phyloP scores from a whole-genome alignment of 768 basidiomycete genomes.

The Gelatoporia subvermispora region DNA sequence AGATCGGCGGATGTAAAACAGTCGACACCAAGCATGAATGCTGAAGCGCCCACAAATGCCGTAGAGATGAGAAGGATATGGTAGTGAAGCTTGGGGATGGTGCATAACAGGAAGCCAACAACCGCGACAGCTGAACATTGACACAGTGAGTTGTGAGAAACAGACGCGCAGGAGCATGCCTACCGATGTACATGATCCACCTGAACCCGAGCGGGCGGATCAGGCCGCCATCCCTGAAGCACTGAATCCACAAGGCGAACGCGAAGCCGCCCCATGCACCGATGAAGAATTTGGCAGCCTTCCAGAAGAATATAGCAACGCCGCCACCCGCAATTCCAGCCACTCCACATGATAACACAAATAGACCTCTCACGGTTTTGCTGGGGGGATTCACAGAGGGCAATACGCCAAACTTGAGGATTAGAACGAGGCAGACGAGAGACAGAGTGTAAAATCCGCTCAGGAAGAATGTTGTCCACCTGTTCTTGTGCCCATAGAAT shows the following conservation, averaged over 20 bases:
- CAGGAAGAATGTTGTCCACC: constrained; percentile 95
- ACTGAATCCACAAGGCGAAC: constrained; percentile 83
- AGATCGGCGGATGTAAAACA: constrained; percentile 89
- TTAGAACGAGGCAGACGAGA: constrained; percentile 81
- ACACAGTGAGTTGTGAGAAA: constrained; percentile 17
- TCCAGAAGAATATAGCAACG: constrained; percentile 90
- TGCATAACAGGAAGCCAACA: constrained; percentile 76
- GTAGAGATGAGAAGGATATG: constrained; percentile 84
- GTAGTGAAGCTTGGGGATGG: constrained; percentile 83
- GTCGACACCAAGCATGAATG: constrained; percentile 90
- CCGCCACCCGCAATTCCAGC: constrained; percentile 83
- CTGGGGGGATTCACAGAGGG: constrained; percentile 79
- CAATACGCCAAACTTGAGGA: constrained; percentile 83
- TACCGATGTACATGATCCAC: constrained; percentile 89
- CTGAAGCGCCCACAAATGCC: constrained; percentile 84
- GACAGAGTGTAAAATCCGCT: constrained; percentile 88
- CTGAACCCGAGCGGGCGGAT: constrained; percentile 72
- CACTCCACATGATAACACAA: constrained; percentile 76
- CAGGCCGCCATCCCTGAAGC: constrained; percentile 76
- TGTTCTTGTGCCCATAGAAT: constrained; percentile 91
- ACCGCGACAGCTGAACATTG: constrained; percentile 55
- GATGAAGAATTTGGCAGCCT: constrained; percentile 77
- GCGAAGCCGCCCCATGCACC: constrained; percentile 87
- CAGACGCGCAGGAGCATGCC: constrained; percentile 16
- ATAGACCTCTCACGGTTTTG: constrained; percentile 79